Conservation (phyloP, 768 basidiomycete species). For the Lentinus tigrinus region DNA sequence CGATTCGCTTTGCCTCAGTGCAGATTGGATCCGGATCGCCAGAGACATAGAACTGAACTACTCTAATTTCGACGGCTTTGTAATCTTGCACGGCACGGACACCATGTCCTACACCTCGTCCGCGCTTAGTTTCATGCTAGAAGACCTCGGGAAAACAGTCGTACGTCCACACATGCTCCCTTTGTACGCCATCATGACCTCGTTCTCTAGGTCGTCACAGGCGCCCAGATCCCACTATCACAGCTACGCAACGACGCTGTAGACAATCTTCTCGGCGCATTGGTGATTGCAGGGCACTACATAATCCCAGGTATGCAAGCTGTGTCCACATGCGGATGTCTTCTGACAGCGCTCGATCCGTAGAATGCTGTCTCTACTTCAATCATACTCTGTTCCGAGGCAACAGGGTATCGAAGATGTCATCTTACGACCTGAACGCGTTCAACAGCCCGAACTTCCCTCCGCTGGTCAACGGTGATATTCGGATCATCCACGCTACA, state of each 20-base stretch:
- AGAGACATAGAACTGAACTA: slow-evolving; percentile 95
- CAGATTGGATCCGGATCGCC: slow-evolving; percentile 90
- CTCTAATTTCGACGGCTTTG: slow-evolving; percentile 80
- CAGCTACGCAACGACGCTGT: slow-evolving; percentile 93
- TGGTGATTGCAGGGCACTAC: slow-evolving; percentile 87
- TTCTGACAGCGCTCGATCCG: not conserved
- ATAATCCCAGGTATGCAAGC: slow-evolving; percentile 76
- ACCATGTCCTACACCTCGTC: slow-evolving; percentile 90
- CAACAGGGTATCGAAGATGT: slow-evolving; percentile 79
- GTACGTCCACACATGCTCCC: slow-evolving; percentile 40
- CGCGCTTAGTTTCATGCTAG: slow-evolving; percentile 86
- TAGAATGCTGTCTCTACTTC: slow-evolving; percentile 87
- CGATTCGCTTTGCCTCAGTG: slow-evolving; percentile 4
- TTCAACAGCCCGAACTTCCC: slow-evolving; percentile 85
- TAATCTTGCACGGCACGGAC: slow-evolving; percentile 88
- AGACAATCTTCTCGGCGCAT: slow-evolving; percentile 87
- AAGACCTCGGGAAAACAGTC: slow-evolving; percentile 91
- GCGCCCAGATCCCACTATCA: slow-evolving; percentile 90
- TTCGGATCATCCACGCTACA: not conserved
- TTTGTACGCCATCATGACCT: not conserved
- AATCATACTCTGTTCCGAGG: slow-evolving; percentile 87
- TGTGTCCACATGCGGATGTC: not conserved
- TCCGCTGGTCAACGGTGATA: slow-evolving; percentile 74
- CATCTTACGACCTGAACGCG: slow-evolving; percentile 80
- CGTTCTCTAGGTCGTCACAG: slow-evolving; percentile 71